Evolutionary conservation across 345 rosid genomes (phyloP).

Genomic region (Hibiscus trionum): DNA sequence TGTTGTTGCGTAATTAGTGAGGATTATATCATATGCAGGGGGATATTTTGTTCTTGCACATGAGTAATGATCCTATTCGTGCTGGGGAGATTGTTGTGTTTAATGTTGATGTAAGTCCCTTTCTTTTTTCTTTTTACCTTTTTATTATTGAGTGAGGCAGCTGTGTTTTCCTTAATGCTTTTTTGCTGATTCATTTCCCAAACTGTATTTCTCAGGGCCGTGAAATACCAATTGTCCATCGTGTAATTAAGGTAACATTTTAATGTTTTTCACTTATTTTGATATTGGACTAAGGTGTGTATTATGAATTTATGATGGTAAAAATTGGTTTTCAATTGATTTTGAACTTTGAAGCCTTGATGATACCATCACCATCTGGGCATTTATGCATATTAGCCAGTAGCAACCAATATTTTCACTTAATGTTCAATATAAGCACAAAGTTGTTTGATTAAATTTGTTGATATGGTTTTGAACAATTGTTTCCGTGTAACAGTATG

Average conservation of each 20-base stretch:
- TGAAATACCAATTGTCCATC: no score
- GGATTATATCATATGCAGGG: conserved; percentile 43
- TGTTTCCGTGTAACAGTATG: background rate
- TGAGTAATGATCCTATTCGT: conserved; percentile 90
- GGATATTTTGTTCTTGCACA: conserved; percentile 82
- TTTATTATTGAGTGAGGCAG: no score
- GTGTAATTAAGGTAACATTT: no score
- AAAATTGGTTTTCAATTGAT: background rate
- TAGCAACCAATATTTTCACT: background rate
- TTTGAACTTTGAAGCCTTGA: background rate
- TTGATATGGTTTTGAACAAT: background rate
- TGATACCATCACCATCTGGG: background rate
- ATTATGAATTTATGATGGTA: background rate
- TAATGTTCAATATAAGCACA: background rate
- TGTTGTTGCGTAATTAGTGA: conserved; percentile 7
- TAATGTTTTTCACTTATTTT: no score
- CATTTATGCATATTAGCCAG: background rate
- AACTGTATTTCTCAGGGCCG: no score
- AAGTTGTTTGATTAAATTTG: background rate
- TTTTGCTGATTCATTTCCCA: background rate
- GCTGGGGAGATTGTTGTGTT: conserved; percentile 97
- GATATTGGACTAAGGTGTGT: no score
- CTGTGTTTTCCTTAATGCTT: no score
- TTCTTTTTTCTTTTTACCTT: background rate
- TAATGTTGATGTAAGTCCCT: conserved; percentile 63